Base-by-base conservation (phyloP, 768 basidiomycete genomes). In the Punctularia strigosozonata region DNA sequence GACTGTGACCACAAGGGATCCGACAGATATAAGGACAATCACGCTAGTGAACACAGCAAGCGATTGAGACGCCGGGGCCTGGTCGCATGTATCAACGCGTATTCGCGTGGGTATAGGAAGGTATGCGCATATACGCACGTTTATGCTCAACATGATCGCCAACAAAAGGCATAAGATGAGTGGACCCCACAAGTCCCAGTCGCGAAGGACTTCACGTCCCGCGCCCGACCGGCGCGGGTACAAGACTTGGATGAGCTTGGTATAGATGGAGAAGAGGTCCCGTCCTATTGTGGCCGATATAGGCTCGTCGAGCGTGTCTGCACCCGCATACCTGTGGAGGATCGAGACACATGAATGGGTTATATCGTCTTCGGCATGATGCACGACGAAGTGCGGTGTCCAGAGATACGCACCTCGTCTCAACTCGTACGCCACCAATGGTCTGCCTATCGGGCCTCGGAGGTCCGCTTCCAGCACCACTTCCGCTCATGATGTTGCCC, bases 131-230 rank as follows among this genome's bases (percentile, higher is more conserved):
- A 17, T 48, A 47, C 71, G 37, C 52, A 86, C 89, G 56, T 86
- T 87, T 33, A 89, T 61, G 52, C 86, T 90, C 15, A 94, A 72
- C 68, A 91, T 80, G 31, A 88, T 80, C 38, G 80, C 84, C 10
- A 92, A 71, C 28, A 73, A 56, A 39, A 92, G 67, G 49, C 82
- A 88, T 28, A 91, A 69, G 19, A 97, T 68, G 3, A 97, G 67
- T 8, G 92, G 92, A 3, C 92, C 92, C 94, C 94, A 98, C 19
- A 98, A 69, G 60, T 98, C 94, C 94, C 92, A 98, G 54, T 97
- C 92, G 46, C 90, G 90, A 33, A 91, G 61, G 4, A 91, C 85
- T 62, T 91, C 90, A 35, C 86, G 77, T 8, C 76, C 76, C 4
- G 67, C 68, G 5, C 78, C 66, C 44, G 73, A 71, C 40, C 83